Evolutionary conservation across 1,139 yeast genomes (phyloP).

Genomic region (Scheffersomyces titani): DNA sequence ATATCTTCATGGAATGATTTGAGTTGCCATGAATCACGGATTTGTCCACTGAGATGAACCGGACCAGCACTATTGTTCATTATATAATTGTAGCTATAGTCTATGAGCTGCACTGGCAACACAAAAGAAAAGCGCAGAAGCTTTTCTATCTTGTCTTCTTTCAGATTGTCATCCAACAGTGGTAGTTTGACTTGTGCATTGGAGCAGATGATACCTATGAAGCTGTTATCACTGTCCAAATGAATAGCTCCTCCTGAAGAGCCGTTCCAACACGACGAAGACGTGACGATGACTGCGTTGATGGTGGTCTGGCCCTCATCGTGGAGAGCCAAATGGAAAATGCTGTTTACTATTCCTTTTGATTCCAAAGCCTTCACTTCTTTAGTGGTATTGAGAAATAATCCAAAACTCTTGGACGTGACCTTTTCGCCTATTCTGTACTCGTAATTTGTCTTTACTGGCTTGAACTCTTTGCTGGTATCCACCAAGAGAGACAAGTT

Average conservation of each 20-base stretch:
- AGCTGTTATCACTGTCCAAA: slow-evolving; percentile 25
- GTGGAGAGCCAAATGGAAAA: slow-evolving; percentile 13
- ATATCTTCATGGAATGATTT: slow-evolving; percentile 14
- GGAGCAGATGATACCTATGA: slow-evolving; percentile 64
- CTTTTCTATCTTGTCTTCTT: slow-evolving; percentile 10
- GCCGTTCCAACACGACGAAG: slow-evolving; percentile 76
- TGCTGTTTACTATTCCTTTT: slow-evolving; percentile 43
- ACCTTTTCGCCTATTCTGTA: slow-evolving; percentile 39
- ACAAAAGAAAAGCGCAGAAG: slow-evolving; percentile 14
- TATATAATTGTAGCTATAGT: slow-evolving; percentile 10
- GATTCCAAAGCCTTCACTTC: slow-evolving; percentile 44
- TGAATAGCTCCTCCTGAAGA: slow-evolving; percentile 73
- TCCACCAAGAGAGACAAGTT: slow-evolving; percentile 9
- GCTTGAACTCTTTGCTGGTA: not conserved
- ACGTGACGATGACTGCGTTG: slow-evolving; percentile 45
- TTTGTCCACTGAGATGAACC: slow-evolving; percentile 5
- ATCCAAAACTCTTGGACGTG: slow-evolving; percentile 58
- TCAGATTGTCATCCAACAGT: not conserved
- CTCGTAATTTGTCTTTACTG: slow-evolving; percentile 1
- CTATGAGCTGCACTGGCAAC: slow-evolving; percentile 13
- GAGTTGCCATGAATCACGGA: slow-evolving; percentile 15
- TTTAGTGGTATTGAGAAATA: slow-evolving; percentile 32
- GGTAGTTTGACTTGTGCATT: slow-evolving; percentile 49
- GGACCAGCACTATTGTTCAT: not conserved
- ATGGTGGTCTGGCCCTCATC: slow-evolving; percentile 15